phyloP scores from a whole-genome alignment of 1,139 yeast species.

The Saccharomyces pastorianus region DNA sequence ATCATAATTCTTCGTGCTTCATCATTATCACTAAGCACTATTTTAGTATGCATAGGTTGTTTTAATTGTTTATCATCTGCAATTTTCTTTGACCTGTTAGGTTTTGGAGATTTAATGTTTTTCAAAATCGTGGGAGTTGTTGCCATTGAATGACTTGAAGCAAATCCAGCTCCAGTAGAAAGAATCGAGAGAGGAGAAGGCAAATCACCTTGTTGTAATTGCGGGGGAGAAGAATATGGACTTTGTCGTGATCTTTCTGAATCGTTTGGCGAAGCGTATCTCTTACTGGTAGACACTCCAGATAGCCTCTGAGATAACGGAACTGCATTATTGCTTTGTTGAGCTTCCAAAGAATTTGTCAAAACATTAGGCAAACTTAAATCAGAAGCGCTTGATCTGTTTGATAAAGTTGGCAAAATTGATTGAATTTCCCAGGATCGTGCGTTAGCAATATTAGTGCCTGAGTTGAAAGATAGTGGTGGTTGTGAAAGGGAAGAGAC shows the following conservation, averaged over 20 bases:
- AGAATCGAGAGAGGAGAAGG: background rate
- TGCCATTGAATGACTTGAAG: background rate
- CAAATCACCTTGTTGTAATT: background rate
- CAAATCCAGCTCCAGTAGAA: background rate
- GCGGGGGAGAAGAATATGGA: slow-evolving; percentile 2
- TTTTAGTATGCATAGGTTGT: background rate
- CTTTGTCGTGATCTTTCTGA: slow-evolving; percentile 3
- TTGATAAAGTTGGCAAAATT: slow-evolving; percentile 9
- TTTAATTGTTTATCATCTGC: slow-evolving; percentile 19
- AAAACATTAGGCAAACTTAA: slow-evolving; percentile 6
- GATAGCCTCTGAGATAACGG: background rate
- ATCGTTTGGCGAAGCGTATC: slow-evolving; percentile 1
- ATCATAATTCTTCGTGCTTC: slow-evolving; percentile 27
- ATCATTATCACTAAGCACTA: slow-evolving; percentile 12
- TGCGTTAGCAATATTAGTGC: background rate
- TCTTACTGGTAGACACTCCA: background rate
- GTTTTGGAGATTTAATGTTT: slow-evolving; percentile 17
- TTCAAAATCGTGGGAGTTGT: slow-evolving; percentile 5
- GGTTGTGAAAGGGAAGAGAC: background rate
- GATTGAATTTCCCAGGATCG: slow-evolving; percentile 4
- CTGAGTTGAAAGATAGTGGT: background rate
- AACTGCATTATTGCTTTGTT: background rate
- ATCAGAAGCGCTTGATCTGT: slow-evolving; percentile 10
- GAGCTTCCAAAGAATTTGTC: slow-evolving; percentile 5
- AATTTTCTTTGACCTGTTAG: slow-evolving; percentile 16